Percentiles rank a stretch among this genome's conserved stretches.
These are phyloP conservation scores for Coemansia sp. DNA, from an alignment of 192 early-diverging fungal species.

Conservation along the genomic window DNA sequence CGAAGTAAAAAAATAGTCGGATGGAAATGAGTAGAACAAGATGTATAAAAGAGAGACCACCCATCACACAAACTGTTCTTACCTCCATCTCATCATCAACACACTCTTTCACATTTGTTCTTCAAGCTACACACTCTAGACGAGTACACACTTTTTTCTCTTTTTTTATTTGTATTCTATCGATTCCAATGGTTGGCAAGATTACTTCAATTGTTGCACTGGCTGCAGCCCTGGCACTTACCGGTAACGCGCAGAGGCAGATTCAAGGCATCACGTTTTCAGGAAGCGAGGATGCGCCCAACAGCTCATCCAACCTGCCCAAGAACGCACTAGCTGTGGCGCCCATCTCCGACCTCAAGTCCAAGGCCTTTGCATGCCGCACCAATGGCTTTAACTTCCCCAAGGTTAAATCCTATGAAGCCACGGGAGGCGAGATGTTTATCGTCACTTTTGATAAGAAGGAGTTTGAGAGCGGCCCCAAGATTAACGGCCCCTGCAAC, in stretches of 20 bases:
- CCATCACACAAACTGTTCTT: background rate
- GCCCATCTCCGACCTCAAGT: background rate
- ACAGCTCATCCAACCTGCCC: background rate
- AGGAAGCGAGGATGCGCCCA: no score
- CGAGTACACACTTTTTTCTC: background rate
- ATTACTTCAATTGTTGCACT: conserved; percentile 4
- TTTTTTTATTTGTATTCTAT: background rate
- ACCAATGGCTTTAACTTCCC: background rate
- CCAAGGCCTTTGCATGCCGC: background rate
- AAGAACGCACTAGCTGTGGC: background rate
- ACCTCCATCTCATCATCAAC: background rate
- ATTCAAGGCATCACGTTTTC: background rate
- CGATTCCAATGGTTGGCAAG: conserved; percentile 1
- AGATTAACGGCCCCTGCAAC: background rate
- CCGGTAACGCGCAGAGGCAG: background rate
- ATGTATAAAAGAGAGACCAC: background rate
- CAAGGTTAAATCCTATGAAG: background rate
- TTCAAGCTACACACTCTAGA: background rate
- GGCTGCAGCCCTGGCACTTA: background rate
- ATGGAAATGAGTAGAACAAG: background rate
- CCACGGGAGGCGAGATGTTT: background rate
- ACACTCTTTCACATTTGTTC: background rate
- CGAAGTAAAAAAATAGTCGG: background rate
- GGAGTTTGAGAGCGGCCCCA: no score
- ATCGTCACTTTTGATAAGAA: background rate